phyloP scores from a whole-genome alignment of 176 grass and related monocot species.

The Oryza glumipatula region DNA sequence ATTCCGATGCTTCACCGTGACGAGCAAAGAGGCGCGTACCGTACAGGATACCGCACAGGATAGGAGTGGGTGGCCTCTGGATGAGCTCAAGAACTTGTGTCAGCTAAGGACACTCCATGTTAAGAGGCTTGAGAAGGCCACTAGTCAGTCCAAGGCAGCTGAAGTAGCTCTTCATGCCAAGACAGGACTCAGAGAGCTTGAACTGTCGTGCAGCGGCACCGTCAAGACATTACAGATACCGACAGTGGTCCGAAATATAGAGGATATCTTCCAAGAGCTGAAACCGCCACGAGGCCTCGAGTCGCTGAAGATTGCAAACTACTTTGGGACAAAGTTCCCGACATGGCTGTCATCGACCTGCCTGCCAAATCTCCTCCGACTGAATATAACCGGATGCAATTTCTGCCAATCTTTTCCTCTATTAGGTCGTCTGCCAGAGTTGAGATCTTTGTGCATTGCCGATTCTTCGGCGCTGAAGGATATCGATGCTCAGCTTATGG shows the following conservation, averaged over 20 bases:
- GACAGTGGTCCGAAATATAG: constrained; percentile 38
- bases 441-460: constrained; percentile 62
- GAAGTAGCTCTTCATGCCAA: constrained; percentile 47
- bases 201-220: constrained; percentile 48
- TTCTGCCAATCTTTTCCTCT: constrained; percentile 53
- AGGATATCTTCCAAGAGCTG: constrained; percentile 59
- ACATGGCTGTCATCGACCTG: constrained; percentile 59
- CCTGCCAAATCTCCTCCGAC: constrained; percentile 57
- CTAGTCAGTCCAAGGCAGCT: constrained; percentile 42
- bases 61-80: constrained; percentile 52
- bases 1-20: constrained; percentile 48
- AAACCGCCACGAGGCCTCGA: constrained; percentile 62
- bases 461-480: constrained; percentile 45
- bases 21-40: constrained; percentile 28
- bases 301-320: constrained; percentile 64
- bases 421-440: constrained; percentile 61
- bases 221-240: constrained; percentile 32
- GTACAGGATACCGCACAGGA: background rate
- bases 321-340: constrained; percentile 62
- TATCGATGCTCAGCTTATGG: constrained; percentile 55
- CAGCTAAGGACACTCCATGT: constrained; percentile 64
- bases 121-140: constrained; percentile 59
- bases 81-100: constrained; percentile 64
- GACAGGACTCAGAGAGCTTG: constrained; percentile 61
- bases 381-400: constrained; percentile 57